These are phyloP conservation scores for Arthonia radiata DNA, from an alignment of 495 filamentous ascomycete species.

Conservation along the genomic window DNA sequence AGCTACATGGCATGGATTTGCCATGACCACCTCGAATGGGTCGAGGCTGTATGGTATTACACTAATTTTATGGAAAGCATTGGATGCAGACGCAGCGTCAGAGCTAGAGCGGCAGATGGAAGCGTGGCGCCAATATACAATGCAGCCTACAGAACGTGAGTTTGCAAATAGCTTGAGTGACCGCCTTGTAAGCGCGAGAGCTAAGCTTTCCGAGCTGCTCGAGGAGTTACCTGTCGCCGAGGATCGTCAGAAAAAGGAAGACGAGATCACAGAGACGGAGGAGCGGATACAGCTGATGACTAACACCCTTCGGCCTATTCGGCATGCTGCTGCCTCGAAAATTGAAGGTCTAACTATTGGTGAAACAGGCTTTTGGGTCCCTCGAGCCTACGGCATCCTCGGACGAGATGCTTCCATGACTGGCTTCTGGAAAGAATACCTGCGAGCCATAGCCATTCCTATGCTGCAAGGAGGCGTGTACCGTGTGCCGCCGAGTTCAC, in stretches of 20 bases:
- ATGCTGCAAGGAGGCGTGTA: conserved; percentile 77
- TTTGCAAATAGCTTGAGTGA: conserved; percentile 81
- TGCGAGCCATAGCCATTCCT: conserved; percentile 72
- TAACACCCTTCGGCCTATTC: conserved; percentile 73
- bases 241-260: conserved; percentile 62
- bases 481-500: conserved; percentile 66
- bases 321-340: conserved; percentile 84
- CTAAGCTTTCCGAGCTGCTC: conserved; percentile 68
- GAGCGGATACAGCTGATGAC: conserved; percentile 96
- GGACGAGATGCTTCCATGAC: conserved; percentile 65
- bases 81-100: conserved; percentile 58
- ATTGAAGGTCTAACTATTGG: conserved; percentile 92
- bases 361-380: conserved; percentile 91
- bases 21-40: conserved; percentile 85
- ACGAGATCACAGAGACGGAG: conserved; percentile 84
- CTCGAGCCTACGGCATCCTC: conserved; percentile 77
- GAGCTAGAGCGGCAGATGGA: conserved; percentile 81
- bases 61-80: conserved; percentile 75
- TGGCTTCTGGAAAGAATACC: conserved; percentile 97
- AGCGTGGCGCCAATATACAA: conserved; percentile 79
- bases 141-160: conserved; percentile 89
- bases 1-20: conserved; percentile 95
- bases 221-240: conserved; percentile 53
- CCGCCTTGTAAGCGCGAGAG: conserved; percentile 66
- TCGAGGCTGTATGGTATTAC: conserved; percentile 80